phyloP scores from a whole-genome alignment of 305 asterid species.

The Fraxinus xanthoxyloides region DNA sequence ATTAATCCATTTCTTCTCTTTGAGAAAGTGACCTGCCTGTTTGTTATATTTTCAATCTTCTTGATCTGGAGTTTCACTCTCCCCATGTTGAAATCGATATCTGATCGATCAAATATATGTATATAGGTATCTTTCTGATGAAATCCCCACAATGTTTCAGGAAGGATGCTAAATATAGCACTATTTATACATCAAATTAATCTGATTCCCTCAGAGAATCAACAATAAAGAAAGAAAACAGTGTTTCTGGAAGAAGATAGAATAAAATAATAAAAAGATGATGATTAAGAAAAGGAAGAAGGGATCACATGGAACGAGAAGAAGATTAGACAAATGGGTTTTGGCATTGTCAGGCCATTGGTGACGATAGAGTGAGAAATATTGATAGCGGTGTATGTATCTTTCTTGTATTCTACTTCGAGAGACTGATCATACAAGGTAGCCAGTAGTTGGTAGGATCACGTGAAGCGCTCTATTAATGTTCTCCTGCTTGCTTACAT shows the following conservation, averaged over 20 bases:
- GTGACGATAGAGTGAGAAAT: constrained; percentile 42
- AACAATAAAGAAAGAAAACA: constrained; percentile 11
- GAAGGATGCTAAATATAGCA: constrained; percentile 39
- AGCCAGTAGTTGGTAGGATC: constrained; percentile 18
- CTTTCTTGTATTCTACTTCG: not conserved
- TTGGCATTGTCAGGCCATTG: constrained; percentile 71
- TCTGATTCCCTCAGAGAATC: constrained; percentile 19
- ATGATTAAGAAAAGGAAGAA: constrained; percentile 16
- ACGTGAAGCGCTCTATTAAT: not conserved
- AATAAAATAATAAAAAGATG: not conserved
- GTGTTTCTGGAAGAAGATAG: constrained; percentile 7
- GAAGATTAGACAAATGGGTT: constrained; percentile 24
- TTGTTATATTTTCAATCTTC: constrained; percentile 88
- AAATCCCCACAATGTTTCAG: constrained; percentile 6
- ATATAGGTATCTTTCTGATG: not conserved
- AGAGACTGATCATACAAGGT: not conserved
- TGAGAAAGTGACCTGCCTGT: constrained; percentile 96
- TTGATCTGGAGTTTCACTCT: constrained; percentile 92
- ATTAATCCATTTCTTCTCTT: constrained; percentile 90
- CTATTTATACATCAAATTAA: not conserved
- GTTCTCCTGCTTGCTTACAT: constrained; percentile 2
- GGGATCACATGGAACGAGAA: constrained; percentile 4
- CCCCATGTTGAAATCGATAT: constrained; percentile 45
- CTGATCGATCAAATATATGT: not conserved
- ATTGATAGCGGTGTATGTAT: not conserved